phyloP scores from a whole-genome alignment of 2,329 filamentous ascomycete species.

The Aspergillus fijiensis region DNA sequence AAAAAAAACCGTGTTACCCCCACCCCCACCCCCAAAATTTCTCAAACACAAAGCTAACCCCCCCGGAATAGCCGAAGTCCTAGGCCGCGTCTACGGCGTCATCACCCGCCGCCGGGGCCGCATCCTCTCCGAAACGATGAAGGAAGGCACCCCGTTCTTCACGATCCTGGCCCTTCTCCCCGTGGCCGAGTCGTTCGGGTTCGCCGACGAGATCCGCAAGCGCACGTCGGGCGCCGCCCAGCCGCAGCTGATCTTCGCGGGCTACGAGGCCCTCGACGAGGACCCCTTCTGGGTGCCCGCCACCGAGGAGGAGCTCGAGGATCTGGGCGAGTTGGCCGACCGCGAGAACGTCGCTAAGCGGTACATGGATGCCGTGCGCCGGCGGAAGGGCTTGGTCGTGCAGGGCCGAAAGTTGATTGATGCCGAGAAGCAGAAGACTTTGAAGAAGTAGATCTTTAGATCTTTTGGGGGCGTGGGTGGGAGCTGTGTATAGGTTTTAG shows the following conservation, averaged over 20 bases:
- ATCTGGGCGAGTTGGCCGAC: slow-evolving; percentile 90
- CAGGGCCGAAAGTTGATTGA: slow-evolving; percentile 72
- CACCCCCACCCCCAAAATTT: neutral
- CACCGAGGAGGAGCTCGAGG: slow-evolving; percentile 94
- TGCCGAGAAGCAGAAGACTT: slow-evolving; percentile 86
- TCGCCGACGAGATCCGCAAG: slow-evolving; percentile 94
- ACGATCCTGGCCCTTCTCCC: slow-evolving; percentile 85
- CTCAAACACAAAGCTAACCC: neutral
- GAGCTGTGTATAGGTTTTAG: no score
- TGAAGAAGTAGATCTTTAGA: slow-evolving; percentile 53
- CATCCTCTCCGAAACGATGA: slow-evolving; percentile 86
- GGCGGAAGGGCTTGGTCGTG: slow-evolving; percentile 83
- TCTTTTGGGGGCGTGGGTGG: no score
- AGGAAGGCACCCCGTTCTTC: slow-evolving; percentile 95
- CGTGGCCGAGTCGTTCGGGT: slow-evolving; percentile 93
- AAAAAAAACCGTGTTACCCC: neutral
- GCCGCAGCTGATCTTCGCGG: slow-evolving; percentile 89
- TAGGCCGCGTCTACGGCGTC: slow-evolving; percentile 95
- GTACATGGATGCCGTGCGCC: slow-evolving; percentile 88
- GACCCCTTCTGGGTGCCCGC: slow-evolving; percentile 98
- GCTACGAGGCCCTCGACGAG: slow-evolving; percentile 89
- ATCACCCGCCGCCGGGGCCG: slow-evolving; percentile 88
- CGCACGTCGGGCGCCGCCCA: slow-evolving; percentile 85
- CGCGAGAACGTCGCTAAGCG: slow-evolving; percentile 92
- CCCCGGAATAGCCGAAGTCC: slow-evolving; percentile 68